phyloP scores from a whole-genome alignment of 345 rosid genomes.

The Aquilaria malaccensis region DNA sequence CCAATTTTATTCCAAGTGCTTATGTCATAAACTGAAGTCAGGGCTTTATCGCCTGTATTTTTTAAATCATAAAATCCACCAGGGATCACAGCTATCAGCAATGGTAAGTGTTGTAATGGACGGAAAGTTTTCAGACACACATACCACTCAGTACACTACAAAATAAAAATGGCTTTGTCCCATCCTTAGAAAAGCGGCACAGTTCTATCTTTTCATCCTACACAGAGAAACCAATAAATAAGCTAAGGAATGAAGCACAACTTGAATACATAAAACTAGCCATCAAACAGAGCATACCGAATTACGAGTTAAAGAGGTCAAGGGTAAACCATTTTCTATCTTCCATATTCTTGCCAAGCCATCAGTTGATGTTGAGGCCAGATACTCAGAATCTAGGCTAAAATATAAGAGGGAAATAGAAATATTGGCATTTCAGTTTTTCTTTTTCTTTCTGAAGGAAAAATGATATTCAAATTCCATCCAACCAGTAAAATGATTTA shows the following conservation, averaged over 20 bases:
- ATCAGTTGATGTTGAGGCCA: constrained; percentile 84
- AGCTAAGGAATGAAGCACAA: constrained; percentile 7
- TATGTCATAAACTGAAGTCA: constrained; percentile 75
- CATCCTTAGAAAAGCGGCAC: constrained; percentile 87
- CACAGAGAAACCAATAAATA: constrained; percentile 8
- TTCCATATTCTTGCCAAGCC: constrained; percentile 96
- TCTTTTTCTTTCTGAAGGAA: no score
- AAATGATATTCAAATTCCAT: no score
- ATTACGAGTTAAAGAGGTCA: constrained; percentile 63
- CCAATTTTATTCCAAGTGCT: constrained; percentile 95
- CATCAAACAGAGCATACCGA: constrained; percentile 34
- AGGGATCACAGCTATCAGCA: no score
- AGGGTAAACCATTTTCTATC: constrained; percentile 71
- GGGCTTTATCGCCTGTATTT: constrained; percentile 53
- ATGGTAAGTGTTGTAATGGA: no score
- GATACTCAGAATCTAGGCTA: constrained; percentile 88
- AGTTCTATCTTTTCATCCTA: constrained; percentile 86
- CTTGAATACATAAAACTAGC: background rate
- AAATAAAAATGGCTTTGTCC: constrained; percentile 86
- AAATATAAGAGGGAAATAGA: constrained; percentile 15
- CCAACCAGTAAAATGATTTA: no score
- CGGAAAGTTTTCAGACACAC: background rate
- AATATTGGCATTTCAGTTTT: no score
- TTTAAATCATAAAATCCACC: background rate
- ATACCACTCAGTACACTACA: constrained; percentile 75